Evolutionary conservation across 2,329 filamentous ascomycete genomes (phyloP).

Genomic region (Alternaria infectoria): DNA sequence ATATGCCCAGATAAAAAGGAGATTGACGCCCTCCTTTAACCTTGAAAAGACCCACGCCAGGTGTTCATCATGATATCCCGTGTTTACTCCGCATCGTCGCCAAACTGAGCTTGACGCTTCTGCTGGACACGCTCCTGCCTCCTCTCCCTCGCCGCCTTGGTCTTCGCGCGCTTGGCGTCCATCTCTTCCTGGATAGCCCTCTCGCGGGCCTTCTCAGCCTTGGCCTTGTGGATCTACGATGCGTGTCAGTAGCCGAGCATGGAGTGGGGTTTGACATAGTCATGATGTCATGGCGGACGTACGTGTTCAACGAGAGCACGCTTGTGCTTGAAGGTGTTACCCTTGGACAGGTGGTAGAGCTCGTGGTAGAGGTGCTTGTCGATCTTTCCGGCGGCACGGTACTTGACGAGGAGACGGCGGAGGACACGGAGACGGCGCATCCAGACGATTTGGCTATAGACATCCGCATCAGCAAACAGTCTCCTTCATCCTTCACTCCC

Average conservation of each 20-base stretch:
- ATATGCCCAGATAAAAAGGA: constrained; percentile 52
- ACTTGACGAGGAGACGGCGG: constrained; percentile 98
- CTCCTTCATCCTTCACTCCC: constrained; percentile 16
- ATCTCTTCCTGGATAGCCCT: constrained; percentile 97
- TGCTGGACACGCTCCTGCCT: constrained; percentile 88
- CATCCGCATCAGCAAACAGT: constrained; percentile 40
- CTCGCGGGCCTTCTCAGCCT: constrained; percentile 99
- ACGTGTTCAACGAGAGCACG: constrained; percentile 99
- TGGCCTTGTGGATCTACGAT: constrained; percentile 96
- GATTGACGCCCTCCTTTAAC: constrained; percentile 48
- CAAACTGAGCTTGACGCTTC: constrained; percentile 88
- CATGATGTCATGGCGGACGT: constrained; percentile 63
- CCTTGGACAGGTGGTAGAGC: constrained; percentile 99
- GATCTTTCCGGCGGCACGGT: constrained; percentile 99
- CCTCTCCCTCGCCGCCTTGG: constrained; percentile 99
- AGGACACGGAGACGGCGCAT: constrained; percentile 99
- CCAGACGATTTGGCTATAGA: constrained; percentile 89
- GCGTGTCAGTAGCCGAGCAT: constrained; percentile 34
- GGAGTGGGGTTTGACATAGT: constrained; percentile 29
- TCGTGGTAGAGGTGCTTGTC: constrained; percentile 99
- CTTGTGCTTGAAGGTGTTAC: constrained; percentile 99
- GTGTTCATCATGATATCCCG: constrained; percentile 46
- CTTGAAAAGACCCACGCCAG: constrained; percentile 52
- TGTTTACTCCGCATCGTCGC: constrained; percentile 64
- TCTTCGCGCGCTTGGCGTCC: constrained; percentile 99